These are phyloP conservation scores for Tetrahymena thermophila DNA, from an alignment of 73 alveolate species.

Conservation along the genomic window DNA sequence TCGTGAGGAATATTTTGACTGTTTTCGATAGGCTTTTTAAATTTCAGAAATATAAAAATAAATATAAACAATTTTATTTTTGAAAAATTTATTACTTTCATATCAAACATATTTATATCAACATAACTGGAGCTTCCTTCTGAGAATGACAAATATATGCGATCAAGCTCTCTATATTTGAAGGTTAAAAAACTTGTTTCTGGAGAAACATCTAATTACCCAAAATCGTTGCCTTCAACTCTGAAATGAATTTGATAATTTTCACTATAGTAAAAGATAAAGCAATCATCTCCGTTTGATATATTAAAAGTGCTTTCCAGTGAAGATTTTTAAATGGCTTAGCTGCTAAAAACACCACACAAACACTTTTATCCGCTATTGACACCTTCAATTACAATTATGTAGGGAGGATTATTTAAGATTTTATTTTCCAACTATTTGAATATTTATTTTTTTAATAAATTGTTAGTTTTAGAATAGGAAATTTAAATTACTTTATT, in stretches of 20 bases:
- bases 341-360: background rate
- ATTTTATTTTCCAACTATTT: background rate
- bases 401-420: background rate
- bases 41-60: background rate
- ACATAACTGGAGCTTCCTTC: background rate
- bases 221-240: background rate
- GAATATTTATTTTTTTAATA: background rate
- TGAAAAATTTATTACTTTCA: background rate
- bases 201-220: background rate
- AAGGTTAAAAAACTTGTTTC: background rate
- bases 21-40: background rate
- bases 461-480: background rate
- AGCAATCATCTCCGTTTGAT: background rate
- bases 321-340: background rate
- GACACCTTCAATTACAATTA: background rate
- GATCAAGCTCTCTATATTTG: background rate
- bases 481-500: background rate
- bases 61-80: background rate
- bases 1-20: background rate
- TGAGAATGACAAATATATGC: background rate
- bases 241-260: background rate
- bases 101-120: background rate
- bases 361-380: background rate
- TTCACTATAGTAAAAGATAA: background rate
- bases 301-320: background rate